Conservation (phyloP, 2,329 filamentous ascomycete species). For the Gnomoniopsis smithogilvyi region DNA sequence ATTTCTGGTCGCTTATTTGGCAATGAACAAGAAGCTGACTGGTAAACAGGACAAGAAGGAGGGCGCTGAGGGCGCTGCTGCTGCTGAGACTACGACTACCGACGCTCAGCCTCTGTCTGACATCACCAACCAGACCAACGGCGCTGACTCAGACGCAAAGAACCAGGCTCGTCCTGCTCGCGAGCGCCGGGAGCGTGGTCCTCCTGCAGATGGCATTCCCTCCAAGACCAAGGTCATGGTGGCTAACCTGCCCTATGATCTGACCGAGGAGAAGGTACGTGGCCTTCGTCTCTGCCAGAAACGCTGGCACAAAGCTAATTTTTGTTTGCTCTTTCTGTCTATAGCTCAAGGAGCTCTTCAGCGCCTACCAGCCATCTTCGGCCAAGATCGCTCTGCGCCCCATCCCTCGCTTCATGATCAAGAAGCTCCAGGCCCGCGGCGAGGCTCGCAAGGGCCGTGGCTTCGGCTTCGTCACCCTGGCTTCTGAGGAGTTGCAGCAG, state of each 20-base stretch:
- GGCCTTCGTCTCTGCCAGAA: neutral
- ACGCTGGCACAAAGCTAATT: constrained; percentile 2
- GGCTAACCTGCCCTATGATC: constrained; percentile 96
- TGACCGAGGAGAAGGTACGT: constrained; percentile 91
- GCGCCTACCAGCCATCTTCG: constrained; percentile 84
- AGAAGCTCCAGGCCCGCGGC: constrained; percentile 97
- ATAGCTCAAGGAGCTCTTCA: constrained; percentile 96
- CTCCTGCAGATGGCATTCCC: constrained; percentile 93
- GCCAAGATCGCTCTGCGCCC: constrained; percentile 98
- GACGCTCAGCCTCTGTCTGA: constrained; percentile 60
- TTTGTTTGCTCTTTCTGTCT: neutral
- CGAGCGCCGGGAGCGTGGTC: constrained; percentile 78
- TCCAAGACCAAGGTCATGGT: constrained; percentile 99
- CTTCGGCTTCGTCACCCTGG: constrained; percentile 96
- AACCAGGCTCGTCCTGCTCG: constrained; percentile 53
- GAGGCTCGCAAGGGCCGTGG: constrained; percentile 99
- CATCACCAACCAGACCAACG: constrained; percentile 51
- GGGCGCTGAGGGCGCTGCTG: constrained; percentile 44
- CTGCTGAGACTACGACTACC: constrained; percentile 43
- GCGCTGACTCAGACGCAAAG: constrained; percentile 59
- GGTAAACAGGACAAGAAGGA: constrained; percentile 43
- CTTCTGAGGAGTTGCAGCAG: constrained; percentile 92
- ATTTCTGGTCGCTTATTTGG: neutral
- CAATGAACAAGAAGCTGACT: constrained; percentile 17
- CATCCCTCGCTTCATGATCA: constrained; percentile 99